Evolutionary conservation across 108 stramenopile species (phyloP).

Genomic region (Skeletonema tropicum): DNA sequence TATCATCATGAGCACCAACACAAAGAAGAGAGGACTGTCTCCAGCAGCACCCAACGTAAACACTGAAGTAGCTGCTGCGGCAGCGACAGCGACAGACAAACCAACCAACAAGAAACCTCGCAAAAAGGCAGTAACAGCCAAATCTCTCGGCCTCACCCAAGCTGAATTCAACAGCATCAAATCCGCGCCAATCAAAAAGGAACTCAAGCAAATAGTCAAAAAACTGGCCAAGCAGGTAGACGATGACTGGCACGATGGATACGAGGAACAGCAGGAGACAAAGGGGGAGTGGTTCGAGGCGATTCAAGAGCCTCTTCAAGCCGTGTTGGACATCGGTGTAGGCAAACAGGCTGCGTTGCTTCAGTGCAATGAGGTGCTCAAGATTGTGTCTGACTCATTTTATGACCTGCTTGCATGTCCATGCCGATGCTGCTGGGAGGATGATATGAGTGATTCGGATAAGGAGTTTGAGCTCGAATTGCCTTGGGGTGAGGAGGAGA

Average conservation of each 20-base stretch:
- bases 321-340: slow-evolving; percentile 16
- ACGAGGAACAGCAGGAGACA: slow-evolving; percentile 3
- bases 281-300: slow-evolving; percentile 15
- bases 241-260: slow-evolving; percentile 17
- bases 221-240: slow-evolving; percentile 11
- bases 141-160: slow-evolving; percentile 20
- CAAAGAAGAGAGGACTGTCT: slow-evolving; percentile 16
- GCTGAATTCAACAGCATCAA: slow-evolving; percentile 13
- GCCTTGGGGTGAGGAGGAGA: slow-evolving; percentile 3
- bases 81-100: neutral
- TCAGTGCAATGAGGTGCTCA: slow-evolving; percentile 18
- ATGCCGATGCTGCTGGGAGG: slow-evolving; percentile 1
- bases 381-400: slow-evolving; percentile 19
- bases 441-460: neutral
- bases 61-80: neutral
- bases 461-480: neutral
- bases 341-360: slow-evolving; percentile 6
- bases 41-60: neutral
- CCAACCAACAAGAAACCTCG: slow-evolving; percentile 15
- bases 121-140: slow-evolving; percentile 14
- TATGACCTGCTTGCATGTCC: slow-evolving; percentile 13
- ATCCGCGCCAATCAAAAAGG: slow-evolving; percentile 2
- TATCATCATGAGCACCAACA: neutral
- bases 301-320: slow-evolving; percentile 14
- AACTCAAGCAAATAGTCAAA: slow-evolving; percentile 10